phyloP scores from a whole-genome alignment of 2,329 filamentous ascomycete species.

The Pseudonectria buxi region DNA sequence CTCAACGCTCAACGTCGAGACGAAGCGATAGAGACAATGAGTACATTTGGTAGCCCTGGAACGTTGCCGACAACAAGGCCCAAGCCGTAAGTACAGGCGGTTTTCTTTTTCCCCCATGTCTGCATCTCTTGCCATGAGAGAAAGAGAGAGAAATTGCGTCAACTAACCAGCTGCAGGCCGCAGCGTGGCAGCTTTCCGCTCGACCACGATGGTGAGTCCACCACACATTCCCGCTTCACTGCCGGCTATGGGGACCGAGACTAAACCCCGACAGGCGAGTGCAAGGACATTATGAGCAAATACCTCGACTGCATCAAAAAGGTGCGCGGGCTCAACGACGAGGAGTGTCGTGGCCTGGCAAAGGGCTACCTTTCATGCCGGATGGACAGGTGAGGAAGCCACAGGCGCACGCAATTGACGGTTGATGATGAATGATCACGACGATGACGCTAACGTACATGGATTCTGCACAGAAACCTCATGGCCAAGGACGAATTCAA shows the following conservation, averaged over 20 bases:
- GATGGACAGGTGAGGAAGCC: conserved; percentile 76
- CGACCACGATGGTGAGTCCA: conserved; percentile 65
- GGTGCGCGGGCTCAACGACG: conserved; percentile 75
- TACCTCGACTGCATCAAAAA: conserved; percentile 87
- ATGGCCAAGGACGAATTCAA: conserved; percentile 96
- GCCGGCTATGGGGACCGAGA: background rate
- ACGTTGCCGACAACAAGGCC: conserved; percentile 60
- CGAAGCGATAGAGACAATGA: conserved; percentile 34
- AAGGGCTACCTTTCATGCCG: conserved; percentile 86
- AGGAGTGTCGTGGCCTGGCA: conserved; percentile 75
- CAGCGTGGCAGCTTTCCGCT: conserved; percentile 89
- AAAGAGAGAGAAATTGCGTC: no score
- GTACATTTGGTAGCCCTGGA: conserved; percentile 64
- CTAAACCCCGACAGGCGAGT: conserved; percentile 60
- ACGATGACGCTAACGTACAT: conserved; percentile 4
- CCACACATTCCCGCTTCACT: conserved; percentile 1
- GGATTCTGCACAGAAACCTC: conserved; percentile 57
- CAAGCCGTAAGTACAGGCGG: conserved; percentile 50
- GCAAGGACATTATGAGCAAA: conserved; percentile 76
- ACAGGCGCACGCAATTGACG: background rate
- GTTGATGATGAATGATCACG: conserved; percentile 3
- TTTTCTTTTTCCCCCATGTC: no score
- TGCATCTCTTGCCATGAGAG: no score
- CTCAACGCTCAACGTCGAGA: no score
- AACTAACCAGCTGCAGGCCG: conserved; percentile 47